Evolutionary conservation across 305 asterid species (phyloP).

Genomic region (Fraxinus nigra): DNA sequence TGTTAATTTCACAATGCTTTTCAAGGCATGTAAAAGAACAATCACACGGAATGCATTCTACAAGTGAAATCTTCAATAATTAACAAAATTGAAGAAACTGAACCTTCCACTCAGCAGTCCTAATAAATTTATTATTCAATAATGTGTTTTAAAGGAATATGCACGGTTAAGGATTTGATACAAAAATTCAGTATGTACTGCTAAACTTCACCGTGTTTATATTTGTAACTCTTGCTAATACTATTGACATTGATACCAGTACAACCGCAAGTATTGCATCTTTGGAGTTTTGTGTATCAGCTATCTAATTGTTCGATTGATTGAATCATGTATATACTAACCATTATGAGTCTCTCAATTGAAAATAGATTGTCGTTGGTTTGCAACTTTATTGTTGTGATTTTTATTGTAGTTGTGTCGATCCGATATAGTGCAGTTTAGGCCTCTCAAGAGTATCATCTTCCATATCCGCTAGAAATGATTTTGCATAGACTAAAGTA

Average conservation of each 20-base stretch:
- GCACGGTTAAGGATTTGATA: not conserved
- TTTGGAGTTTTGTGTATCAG: not conserved
- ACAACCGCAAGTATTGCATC: not conserved
- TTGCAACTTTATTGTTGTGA: not conserved
- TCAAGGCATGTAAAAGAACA: not conserved
- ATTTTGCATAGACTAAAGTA: slow-evolving; percentile 3
- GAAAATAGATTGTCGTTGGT: not conserved
- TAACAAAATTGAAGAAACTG: not conserved
- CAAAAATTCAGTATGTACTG: not conserved
- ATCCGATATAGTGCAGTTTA: not conserved
- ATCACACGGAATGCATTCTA: not conserved
- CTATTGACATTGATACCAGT: not conserved
- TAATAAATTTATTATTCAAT: not conserved
- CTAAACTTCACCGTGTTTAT: not conserved
- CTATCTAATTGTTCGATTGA: not conserved
- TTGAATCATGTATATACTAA: slow-evolving; percentile 10
- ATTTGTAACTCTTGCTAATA: not conserved
- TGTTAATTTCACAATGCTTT: not conserved
- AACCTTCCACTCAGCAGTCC: not conserved
- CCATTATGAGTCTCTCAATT: not conserved
- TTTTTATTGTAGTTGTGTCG: not conserved
- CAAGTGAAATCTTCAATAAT: not conserved
- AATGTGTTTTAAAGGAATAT: not conserved
- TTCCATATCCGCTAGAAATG: not conserved
- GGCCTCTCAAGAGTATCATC: not conserved